A percentile compares a stretch with the other conserved stretches of the same genome.
Evolutionary conservation across 495 filamentous ascomycete genomes (phyloP).

Genomic region (Penicillium angulare): DNA sequence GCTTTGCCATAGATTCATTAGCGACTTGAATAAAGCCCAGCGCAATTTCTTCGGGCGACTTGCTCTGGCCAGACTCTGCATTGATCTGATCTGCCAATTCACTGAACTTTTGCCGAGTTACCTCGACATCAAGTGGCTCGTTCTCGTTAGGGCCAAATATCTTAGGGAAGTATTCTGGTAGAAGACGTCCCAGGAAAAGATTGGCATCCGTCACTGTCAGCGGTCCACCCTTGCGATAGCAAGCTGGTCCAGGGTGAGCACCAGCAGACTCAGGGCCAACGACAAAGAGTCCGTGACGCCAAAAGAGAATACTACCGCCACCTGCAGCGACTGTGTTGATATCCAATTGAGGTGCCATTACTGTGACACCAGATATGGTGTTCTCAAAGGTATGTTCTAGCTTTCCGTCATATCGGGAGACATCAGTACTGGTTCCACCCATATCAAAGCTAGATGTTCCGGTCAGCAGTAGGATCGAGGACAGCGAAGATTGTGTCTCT

Average conservation of each 20-base stretch:
- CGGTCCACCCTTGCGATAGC: constrained; percentile 86
- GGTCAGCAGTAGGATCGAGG: neutral
- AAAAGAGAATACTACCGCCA: constrained; percentile 83
- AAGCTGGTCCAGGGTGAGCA: constrained; percentile 84
- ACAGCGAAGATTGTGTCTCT: neutral
- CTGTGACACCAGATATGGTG: constrained; percentile 86
- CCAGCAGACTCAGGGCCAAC: constrained; percentile 86
- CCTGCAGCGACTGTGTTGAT: constrained; percentile 94
- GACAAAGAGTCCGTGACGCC: constrained; percentile 80
- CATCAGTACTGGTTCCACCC: constrained; percentile 72
- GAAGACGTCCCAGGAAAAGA: constrained; percentile 72
- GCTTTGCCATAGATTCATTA: constrained; percentile 90
- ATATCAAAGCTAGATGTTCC: constrained; percentile 42
- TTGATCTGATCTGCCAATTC: constrained; percentile 75
- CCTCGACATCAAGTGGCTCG: constrained; percentile 71
- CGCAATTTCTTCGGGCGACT: constrained; percentile 75
- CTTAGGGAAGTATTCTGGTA: constrained; percentile 89
- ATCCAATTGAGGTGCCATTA: constrained; percentile 85
- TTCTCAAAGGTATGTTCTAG: constrained; percentile 94
- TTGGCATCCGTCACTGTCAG: constrained; percentile 90
- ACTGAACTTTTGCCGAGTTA: constrained; percentile 66
- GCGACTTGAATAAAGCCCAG: constrained; percentile 79
- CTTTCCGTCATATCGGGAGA: constrained; percentile 80
- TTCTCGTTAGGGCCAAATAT: constrained; percentile 86
- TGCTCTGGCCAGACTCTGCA: constrained; percentile 44